These are phyloP conservation scores for Ajuga chamaepitys DNA, from an alignment of 257 asterid genomes.

Conservation along the genomic window DNA sequence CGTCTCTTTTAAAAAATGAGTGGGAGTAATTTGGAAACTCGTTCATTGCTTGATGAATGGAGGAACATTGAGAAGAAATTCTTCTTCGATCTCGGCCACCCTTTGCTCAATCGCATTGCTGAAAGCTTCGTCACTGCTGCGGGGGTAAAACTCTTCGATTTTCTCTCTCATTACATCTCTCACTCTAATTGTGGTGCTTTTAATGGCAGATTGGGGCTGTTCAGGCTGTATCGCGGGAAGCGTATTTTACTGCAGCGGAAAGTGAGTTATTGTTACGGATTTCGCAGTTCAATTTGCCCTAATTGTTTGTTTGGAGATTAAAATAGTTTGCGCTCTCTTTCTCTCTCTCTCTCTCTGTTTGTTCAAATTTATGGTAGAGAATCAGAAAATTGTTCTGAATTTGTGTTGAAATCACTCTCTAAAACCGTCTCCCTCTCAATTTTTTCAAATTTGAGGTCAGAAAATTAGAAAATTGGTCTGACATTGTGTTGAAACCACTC, in stretches of 20 bases:
- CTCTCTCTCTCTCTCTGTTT: too few relatives aligned
- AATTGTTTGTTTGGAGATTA: background rate
- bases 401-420: too few relatives aligned
- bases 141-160: constrained; percentile 31
- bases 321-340: background rate
- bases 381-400: too few relatives aligned
- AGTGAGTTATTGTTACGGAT: constrained; percentile 24
- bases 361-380: too few relatives aligned
- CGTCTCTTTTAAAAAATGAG: constrained; percentile 23
- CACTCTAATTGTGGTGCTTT: background rate
- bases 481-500: too few relatives aligned
- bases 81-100: constrained; percentile 76
- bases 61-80: constrained; percentile 47
- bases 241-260: constrained; percentile 54
- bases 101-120: constrained; percentile 75
- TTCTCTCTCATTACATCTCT: too few relatives aligned
- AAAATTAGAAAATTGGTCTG: too few relatives aligned
- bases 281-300: background rate
- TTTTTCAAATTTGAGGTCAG: too few relatives aligned
- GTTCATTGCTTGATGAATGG: constrained; percentile 65
- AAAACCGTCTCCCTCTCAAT: too few relatives aligned
- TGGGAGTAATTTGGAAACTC: constrained; percentile 48
- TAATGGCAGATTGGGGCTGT: constrained; percentile 69
- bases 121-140: constrained; percentile 85
- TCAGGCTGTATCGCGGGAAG: constrained; percentile 78